Evolutionary conservation across 1,284 basidiomycete species (phyloP).

Genomic region (Kalmanozyma brasiliensis): DNA sequence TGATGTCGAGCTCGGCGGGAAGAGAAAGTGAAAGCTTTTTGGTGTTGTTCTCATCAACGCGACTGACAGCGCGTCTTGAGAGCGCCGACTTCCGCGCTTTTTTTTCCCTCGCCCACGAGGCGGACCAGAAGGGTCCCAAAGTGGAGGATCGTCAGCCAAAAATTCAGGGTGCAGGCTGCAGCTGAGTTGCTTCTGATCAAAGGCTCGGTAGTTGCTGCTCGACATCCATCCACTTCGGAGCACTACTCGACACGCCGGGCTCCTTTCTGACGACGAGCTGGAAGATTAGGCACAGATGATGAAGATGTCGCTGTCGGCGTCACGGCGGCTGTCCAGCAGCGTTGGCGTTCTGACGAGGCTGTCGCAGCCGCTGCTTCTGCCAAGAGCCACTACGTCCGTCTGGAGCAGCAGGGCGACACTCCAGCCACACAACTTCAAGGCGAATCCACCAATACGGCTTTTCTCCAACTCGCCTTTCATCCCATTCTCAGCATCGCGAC

Average conservation of each 20-base stretch:
- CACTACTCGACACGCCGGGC: no score
- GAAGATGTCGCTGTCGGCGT: neutral
- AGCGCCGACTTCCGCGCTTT: constrained; percentile 24
- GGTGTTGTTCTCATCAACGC: constrained; percentile 40
- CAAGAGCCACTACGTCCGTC: neutral
- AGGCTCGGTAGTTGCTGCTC: neutral
- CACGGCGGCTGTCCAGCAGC: neutral
- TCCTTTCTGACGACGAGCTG: no score
- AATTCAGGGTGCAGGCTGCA: no score
- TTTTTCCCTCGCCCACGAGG: no score
- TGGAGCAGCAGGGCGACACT: neutral
- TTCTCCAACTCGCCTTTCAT: neutral
- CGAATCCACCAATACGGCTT: constrained; percentile 4
- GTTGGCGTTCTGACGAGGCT: neutral
- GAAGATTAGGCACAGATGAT: neutral
- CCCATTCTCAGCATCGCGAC: no score
- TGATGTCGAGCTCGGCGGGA: no score
- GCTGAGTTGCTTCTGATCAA: no score
- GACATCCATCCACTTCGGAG: constrained; percentile 6
- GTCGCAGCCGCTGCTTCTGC: neutral
- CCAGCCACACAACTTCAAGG: neutral
- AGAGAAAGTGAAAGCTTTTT: no score
- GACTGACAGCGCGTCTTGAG: constrained; percentile 16
- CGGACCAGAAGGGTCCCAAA: neutral
- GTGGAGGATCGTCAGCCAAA: no score